Evolutionary conservation across 2,329 filamentous ascomycete species (phyloP), one percentile per base, ranked within the genome.

Genomic region (Colletotrichum orbiculare): DNA sequence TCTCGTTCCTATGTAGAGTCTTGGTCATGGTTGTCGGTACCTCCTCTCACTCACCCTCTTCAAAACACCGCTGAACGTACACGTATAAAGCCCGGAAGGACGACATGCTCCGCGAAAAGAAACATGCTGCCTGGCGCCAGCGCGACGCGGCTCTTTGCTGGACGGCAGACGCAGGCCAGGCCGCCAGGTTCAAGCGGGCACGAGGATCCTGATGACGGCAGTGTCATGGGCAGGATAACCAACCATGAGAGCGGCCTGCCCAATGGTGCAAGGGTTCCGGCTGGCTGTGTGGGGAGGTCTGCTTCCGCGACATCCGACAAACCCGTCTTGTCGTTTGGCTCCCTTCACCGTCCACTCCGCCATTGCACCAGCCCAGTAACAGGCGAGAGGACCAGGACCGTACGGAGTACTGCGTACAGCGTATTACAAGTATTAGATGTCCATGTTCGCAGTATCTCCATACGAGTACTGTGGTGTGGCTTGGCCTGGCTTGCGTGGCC

Each of bases 301-400:
- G 62, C 58, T 41, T 65, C 62, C 58, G 62, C 41, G 62, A 62
- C 62, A 65, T 62, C 62, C 62, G 62, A 62, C 37, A 52, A 52
- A 25, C 39, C 52, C 62, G 58, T 62, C 62, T 62, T 65, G 62
- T 58, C 55, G 46, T 45, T 60, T 45, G 43, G 49, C 49, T 64
- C 49, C 42, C 39, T 62, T 62, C 59, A 46, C 60, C 39, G 53
- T 33, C 39, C 47, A 38, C 42, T 55, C 42, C 54, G 41, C 9
- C 47, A 17, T 13, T 17, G 4, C 17, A 25, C 33, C 52, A 47
- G 38, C 49, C 34, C 11, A 15, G 12, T 7, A 47, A 10, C 12
- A 25, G 4, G 25, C 25, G 25, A 25, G 25, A 25, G 25, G 10
- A 6, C 9, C 47, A 17, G 34, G 12, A 7, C 9, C 52, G 13